Percentiles rank a stretch among this genome's conserved stretches.
Conservation (phyloP, 331 rosid genomes). For the Spiraea crenata region DNA sequence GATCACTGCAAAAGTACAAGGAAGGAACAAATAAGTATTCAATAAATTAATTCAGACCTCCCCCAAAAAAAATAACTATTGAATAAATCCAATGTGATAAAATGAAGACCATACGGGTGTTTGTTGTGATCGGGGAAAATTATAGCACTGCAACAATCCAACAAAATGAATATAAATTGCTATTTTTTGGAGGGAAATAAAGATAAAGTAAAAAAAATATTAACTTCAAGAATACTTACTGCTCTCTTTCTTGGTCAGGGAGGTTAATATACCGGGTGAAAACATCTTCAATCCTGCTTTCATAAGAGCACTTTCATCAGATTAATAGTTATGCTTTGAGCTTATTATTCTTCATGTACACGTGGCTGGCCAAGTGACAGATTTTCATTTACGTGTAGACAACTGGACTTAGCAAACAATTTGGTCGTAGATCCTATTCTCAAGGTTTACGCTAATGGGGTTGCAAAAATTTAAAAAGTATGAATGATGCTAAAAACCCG, state of each 20-base stretch:
- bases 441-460: background rate
- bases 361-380: background rate
- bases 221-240: slow-evolving; percentile 38
- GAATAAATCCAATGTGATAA: background rate
- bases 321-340: no score
- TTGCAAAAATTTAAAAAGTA: background rate
- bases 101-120: slow-evolving; percentile 21
- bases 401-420: background rate
- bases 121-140: slow-evolving; percentile 41
- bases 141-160: slow-evolving; percentile 46
- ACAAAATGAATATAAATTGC: background rate
- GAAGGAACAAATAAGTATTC: background rate
- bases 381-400: background rate
- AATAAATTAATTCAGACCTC: background rate
- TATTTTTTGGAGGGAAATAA: background rate
- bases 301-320: background rate
- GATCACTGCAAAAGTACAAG: slow-evolving; percentile 30
- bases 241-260: slow-evolving; percentile 77
- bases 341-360: no score
- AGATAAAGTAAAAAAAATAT: background rate
- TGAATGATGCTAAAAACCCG: background rate
- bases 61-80: background rate
- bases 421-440: slow-evolving; percentile 8
- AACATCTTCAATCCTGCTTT: slow-evolving; percentile 76
- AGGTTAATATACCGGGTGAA: slow-evolving; percentile 71